Base-by-base conservation (phyloP, 805 yeast genomes). In the Yarrowia sp. region DNA sequence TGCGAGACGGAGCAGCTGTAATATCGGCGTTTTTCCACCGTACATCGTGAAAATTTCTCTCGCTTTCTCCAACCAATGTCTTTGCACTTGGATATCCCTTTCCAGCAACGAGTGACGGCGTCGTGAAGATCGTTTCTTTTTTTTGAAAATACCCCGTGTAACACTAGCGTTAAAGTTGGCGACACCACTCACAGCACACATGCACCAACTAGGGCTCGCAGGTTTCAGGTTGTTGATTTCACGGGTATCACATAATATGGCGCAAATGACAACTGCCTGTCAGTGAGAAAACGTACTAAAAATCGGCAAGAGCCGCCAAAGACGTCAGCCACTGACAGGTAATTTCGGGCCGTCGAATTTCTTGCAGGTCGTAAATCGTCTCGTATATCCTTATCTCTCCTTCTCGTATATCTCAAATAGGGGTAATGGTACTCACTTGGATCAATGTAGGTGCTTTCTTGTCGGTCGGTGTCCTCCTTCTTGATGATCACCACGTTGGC, bases 381-480 rank as follows among this genome's bases (percentile, higher is more conserved):
- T 36, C 38, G 13, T 10, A 36, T 36, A 12, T 36, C 38, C 13
- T 36, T 10, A 36, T 36, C 13, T 36, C 38, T 9, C 20, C 49
- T 12, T 19, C 30, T 17, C 20, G 50, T 30, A 20, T 15, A 15
- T 46, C 50, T 9, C 8, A 24, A 46, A 46, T 24, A 24, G 50
- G 50, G 50, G 49, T 46, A 53, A 24, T 24, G 30, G 30, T 53
- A 53, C 60, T 53, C 60, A 53, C 60, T 53, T 13, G 60, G 44
- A 38, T 53, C 60, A 14, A 53, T n/a, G 14, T 53, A 38, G 4
- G 34, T 38, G 60, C 44, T 53, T 43, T 53, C 34, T 4, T 36
- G 44, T 13, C 60, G 60, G 44, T 39, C 20, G 46, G 39, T 46
- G 46, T 55, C 61, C 14, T 55, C 61, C 14, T n/a, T 55, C 46